Evolutionary conservation across 768 basidiomycete species (phyloP).

Genomic region (Suillus alpinus): DNA sequence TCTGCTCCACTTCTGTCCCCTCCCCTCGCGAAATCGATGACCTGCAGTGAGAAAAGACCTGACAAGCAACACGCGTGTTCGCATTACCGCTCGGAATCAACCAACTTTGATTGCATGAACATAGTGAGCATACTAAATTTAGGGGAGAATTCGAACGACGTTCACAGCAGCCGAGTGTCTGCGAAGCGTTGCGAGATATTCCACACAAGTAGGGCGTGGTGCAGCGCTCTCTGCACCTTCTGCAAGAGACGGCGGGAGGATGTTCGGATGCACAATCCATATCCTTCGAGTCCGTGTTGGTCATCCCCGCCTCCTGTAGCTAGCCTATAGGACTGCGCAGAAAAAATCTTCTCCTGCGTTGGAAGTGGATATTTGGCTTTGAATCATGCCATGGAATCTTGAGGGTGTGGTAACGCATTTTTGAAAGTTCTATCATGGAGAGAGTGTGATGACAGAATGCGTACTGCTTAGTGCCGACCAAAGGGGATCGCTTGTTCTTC

Average conservation of each 20-base stretch:
- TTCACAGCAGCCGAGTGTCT: constrained; percentile 95
- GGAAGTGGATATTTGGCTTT: constrained; percentile 93
- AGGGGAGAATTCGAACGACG: constrained; percentile 90
- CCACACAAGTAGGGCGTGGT: constrained; percentile 77
- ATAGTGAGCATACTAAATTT: constrained; percentile 37
- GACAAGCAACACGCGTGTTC: too few relatives aligned
- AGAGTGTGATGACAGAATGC: background rate
- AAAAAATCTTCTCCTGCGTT: constrained; percentile 51
- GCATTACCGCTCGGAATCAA: too few relatives aligned
- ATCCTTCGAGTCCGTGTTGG: constrained; percentile 44
- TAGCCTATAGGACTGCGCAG: constrained; percentile 78
- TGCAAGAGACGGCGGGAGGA: constrained; percentile 61
- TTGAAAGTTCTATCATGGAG: background rate
- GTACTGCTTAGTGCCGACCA: too few relatives aligned
- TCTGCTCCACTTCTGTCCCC: too few relatives aligned
- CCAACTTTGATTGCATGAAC: too few relatives aligned
- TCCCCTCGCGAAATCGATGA: too few relatives aligned
- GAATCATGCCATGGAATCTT: constrained; percentile 97
- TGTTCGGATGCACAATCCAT: constrained; percentile 94
- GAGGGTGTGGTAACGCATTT: constrained; percentile 84
- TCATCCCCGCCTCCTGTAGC: constrained; percentile 92
- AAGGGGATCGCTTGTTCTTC: background rate
- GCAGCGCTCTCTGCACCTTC: constrained; percentile 32
- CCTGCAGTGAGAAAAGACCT: too few relatives aligned
- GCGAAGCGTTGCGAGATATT: constrained; percentile 91